Evolutionary conservation across 2,329 filamentous ascomycete genomes (phyloP).

Genomic region (Colletotrichum filicis): DNA sequence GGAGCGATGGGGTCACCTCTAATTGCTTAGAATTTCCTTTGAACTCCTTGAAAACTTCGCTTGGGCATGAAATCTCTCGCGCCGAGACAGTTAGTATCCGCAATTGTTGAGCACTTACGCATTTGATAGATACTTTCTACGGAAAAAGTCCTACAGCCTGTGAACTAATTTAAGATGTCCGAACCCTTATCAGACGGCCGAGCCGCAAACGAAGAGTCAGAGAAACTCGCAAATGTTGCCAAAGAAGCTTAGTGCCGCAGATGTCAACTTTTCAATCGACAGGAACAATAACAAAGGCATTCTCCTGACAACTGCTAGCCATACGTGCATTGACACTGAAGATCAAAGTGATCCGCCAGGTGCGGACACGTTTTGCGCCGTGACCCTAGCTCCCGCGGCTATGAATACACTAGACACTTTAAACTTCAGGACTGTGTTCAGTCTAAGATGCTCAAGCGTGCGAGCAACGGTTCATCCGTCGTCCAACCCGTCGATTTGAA

Average conservation of each 20-base stretch:
- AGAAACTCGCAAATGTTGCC: not conserved
- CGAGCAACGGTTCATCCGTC: not conserved
- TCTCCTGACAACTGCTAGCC: not conserved
- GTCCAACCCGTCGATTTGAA: not conserved
- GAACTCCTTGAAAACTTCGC: not conserved
- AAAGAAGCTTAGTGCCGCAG: not conserved
- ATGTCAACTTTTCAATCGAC: not conserved
- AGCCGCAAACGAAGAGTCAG: not conserved
- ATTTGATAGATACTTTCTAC: not conserved
- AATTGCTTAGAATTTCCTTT: not conserved
- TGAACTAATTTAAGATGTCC: not conserved
- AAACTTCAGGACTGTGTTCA: slow-evolving; percentile 21
- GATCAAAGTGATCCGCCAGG: not conserved
- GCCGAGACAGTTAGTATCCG: not conserved
- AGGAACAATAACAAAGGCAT: not conserved
- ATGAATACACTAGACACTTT: not conserved
- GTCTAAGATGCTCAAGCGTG: not conserved
- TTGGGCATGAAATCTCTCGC: not conserved
- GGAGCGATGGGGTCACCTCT: not conserved
- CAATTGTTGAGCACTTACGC: slow-evolving; percentile 16
- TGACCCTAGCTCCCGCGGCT: slow-evolving; percentile 17
- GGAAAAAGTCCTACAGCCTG: not conserved
- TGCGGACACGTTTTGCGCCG: not conserved
- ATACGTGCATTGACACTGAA: not conserved
- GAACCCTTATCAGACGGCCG: not conserved